phyloP scores from a whole-genome alignment of 2,329 filamentous ascomycete genomes.

The Ophiocordyceps unilateralis region DNA sequence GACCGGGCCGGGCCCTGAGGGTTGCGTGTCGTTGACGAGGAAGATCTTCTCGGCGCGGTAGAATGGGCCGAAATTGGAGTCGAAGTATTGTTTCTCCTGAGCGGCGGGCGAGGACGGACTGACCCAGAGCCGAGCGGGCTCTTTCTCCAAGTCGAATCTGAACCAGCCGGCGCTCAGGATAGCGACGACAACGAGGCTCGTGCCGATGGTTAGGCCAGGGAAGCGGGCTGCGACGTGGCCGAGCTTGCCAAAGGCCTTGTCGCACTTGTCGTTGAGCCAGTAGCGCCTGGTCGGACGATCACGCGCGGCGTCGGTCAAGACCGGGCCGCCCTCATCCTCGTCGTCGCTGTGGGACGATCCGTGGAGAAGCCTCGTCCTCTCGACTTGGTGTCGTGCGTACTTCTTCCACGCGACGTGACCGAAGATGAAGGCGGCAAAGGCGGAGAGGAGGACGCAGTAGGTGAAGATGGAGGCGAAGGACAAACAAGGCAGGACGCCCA shows the following conservation, averaged over 20 bases:
- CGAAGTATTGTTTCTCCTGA: conserved; percentile 86
- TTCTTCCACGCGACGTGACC: conserved; percentile 63
- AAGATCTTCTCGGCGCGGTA: conserved; percentile 90
- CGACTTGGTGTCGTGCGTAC: conserved; percentile 57
- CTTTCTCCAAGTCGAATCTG: conserved; percentile 72
- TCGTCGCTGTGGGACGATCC: conserved; percentile 75
- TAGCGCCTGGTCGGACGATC: conserved; percentile 70
- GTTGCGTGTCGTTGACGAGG: conserved; percentile 68
- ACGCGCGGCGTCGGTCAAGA: conserved; percentile 58
- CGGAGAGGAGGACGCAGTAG: conserved; percentile 59
- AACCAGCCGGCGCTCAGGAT: conserved; percentile 79
- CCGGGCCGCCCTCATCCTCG: conserved; percentile 72
- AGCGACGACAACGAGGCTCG: conserved; percentile 57
- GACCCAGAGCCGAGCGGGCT: conserved; percentile 92
- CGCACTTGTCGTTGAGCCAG: conserved; percentile 66
- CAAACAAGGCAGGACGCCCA: conserved; percentile 78
- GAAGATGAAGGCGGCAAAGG: conserved; percentile 47
- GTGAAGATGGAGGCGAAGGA: conserved; percentile 83
- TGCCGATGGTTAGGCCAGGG: conserved; percentile 64
- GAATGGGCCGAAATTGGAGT: conserved; percentile 84
- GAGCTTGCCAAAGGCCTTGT: conserved; percentile 61
- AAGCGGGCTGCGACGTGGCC: conserved; percentile 70
- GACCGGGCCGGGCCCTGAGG: conserved; percentile 52
- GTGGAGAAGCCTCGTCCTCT: conserved; percentile 73
- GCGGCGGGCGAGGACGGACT: conserved; percentile 82